These are phyloP conservation scores for Ascocoryne sarcoides DNA, from an alignment of 2,329 filamentous ascomycete species.

Conservation along the genomic window DNA sequence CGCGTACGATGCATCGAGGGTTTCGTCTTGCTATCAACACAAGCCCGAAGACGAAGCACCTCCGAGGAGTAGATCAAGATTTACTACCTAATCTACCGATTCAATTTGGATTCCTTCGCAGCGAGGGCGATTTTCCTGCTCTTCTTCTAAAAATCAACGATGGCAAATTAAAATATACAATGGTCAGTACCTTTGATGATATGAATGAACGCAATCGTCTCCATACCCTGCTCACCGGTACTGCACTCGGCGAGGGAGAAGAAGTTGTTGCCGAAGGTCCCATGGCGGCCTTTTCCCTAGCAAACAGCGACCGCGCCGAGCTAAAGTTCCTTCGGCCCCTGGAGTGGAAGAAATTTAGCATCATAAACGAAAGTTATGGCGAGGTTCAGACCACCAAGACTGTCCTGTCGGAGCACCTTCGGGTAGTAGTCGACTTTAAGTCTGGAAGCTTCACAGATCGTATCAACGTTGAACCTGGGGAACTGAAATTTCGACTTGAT, in stretches of 20 bases:
- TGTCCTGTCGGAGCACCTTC: constrained; percentile 66
- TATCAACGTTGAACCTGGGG: constrained; percentile 71
- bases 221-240: constrained; percentile 65
- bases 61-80: constrained; percentile 67
- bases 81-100: constrained; percentile 59
- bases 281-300: constrained; percentile 55
- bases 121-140: constrained; percentile 59
- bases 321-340: constrained; percentile 28
- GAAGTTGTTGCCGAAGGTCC: constrained; percentile 61
- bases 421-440: constrained; percentile 66
- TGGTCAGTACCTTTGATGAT: constrained; percentile 71
- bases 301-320: constrained; percentile 39
- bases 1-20: constrained; percentile 65
- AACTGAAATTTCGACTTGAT: constrained; percentile 58
- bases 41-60: constrained; percentile 64
- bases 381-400: constrained; percentile 54
- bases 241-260: constrained; percentile 59
- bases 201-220: constrained; percentile 61
- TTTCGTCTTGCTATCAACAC: constrained; percentile 74
- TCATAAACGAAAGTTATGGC: constrained; percentile 60
- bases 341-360: constrained; percentile 56
- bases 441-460: constrained; percentile 75
- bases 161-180: constrained; percentile 41
- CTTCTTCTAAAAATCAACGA: constrained; percentile 54
- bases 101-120: constrained; percentile 68